Evolutionary conservation across 495 filamentous ascomycete species (phyloP), one percentile per base, ranked within the genome.

Genomic region (Haplographium delicatum): DNA sequence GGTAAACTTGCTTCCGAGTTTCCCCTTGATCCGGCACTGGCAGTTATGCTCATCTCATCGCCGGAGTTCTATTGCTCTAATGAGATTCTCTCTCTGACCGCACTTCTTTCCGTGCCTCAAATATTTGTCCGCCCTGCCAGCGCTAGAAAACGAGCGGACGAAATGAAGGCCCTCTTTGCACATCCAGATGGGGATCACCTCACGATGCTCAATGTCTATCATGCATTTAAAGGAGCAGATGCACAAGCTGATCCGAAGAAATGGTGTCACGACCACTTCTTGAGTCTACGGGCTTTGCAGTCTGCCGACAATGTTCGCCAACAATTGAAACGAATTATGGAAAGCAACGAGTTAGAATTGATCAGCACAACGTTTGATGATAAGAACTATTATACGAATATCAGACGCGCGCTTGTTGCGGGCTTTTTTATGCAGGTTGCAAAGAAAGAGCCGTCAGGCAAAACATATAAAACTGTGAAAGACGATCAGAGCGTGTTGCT

Each of bases 341-440:
- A 97, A 69, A 86, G 83, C 16, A 75, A 86, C 47, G 88, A 84
- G 44, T 66, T 99, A 8, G 86, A 93, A 35, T 78, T 99, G 40
- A 64, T 97, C 40, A 89, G 83, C 51, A 95, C 89, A 0, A 80
- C 86, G 1, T 96, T 96, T 70, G 85, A 89, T 42, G 83, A 97
- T 68, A 96, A 95, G 75, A 86, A 91, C 55, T 99, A 99, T 71
- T 97, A 96, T 65, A 89, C 80, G 67, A 99, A 99, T 62, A 97
- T 99, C 61, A 86, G 89, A 18, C 83, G 88, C 13, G 93, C 93
- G 8, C 75, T 99, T n/a, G 85, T 95, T 11, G 80, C 89, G 1
- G 93, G 93, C 18, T 99, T 97, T 73, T 99, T 99, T 75, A 99
- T 99, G 93, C 94, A 99, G 62, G 86, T 97, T n/a, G 93, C 93